A percentile compares a stretch with the other conserved stretches of the same genome.
Evolutionary conservation across 352 stramenopile species (phyloP).

Genomic region (Poterioochromonas sp.): DNA sequence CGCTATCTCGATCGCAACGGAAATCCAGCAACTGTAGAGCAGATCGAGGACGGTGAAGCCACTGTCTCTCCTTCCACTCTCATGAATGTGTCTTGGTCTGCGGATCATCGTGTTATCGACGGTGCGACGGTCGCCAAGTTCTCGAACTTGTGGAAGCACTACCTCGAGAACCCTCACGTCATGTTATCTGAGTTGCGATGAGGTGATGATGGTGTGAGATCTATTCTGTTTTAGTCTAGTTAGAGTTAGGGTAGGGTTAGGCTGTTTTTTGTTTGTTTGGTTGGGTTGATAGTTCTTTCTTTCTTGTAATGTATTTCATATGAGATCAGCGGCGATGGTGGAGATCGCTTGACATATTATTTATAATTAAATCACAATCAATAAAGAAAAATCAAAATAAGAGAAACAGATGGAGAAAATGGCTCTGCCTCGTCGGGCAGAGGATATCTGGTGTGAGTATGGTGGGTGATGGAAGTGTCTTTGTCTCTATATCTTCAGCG

Average conservation of each 20-base stretch:
- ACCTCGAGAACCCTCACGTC: conserved; percentile 80
- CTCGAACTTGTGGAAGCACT: conserved; percentile 89
- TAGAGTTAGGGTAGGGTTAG: background rate
- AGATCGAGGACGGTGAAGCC: conserved; percentile 47
- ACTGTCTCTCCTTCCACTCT: conserved; percentile 71
- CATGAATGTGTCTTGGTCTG: conserved; percentile 93
- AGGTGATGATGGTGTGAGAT: conserved; percentile 19
- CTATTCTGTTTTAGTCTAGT: background rate
- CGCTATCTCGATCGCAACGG: conserved; percentile 61
- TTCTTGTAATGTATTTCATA: too few relatives aligned
- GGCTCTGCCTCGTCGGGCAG: too few relatives aligned
- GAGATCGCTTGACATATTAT: too few relatives aligned
- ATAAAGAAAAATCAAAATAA: too few relatives aligned
- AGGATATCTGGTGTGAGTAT: too few relatives aligned
- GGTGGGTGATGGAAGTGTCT: too few relatives aligned
- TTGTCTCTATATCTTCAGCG: background rate
- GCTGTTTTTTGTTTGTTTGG: background rate
- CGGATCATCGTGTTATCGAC: conserved; percentile 94
- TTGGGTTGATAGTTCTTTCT: too few relatives aligned
- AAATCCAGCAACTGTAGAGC: background rate
- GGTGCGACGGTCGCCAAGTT: conserved; percentile 94
- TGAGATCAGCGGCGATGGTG: too few relatives aligned
- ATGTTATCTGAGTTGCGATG: conserved; percentile 76
- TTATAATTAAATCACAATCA: too few relatives aligned
- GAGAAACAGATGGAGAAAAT: too few relatives aligned